A percentile compares a stretch with the other conserved stretches of the same genome.
Conservation (phyloP, 2,329 filamentous ascomycete species). For the Anthostomella pinea region DNA sequence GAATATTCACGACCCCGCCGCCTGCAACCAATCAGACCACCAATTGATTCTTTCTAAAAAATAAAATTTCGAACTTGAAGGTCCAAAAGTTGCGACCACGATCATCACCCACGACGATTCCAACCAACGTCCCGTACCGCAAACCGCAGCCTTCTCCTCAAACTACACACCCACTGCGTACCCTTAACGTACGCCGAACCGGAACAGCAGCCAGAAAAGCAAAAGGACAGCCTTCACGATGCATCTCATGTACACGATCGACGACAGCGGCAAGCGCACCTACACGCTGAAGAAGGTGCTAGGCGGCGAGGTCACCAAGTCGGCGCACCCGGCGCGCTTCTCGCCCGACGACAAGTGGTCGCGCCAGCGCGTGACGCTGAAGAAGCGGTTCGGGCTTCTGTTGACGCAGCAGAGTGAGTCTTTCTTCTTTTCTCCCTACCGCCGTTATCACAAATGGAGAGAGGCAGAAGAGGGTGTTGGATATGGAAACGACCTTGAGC, state of each 20-base stretch:
- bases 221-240: constrained; percentile 32
- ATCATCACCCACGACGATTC: background rate
- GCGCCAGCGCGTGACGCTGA: constrained; percentile 89
- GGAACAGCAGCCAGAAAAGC: constrained; percentile 2
- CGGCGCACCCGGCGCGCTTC: constrained; percentile 92
- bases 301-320: constrained; percentile 85
- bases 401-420: constrained; percentile 70
- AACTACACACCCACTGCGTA: background rate
- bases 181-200: background rate
- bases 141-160: background rate
- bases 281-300: constrained; percentile 95
- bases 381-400: constrained; percentile 87
- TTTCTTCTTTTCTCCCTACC: constrained; percentile 3
- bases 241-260: constrained; percentile 79
- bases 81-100: constrained; percentile 2
- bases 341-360: constrained; percentile 99
- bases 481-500: too few relatives aligned
- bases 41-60: constrained; percentile 8
- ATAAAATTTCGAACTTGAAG: constrained; percentile 17
- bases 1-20: too few relatives aligned
- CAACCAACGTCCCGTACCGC: background rate
- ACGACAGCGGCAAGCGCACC: constrained; percentile 76
- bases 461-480: too few relatives aligned
- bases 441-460: too few relatives aligned
- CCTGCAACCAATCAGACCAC: constrained; percentile 10